phyloP scores from a whole-genome alignment of 2,329 filamentous ascomycete species.

The Dactylellina sp. region DNA sequence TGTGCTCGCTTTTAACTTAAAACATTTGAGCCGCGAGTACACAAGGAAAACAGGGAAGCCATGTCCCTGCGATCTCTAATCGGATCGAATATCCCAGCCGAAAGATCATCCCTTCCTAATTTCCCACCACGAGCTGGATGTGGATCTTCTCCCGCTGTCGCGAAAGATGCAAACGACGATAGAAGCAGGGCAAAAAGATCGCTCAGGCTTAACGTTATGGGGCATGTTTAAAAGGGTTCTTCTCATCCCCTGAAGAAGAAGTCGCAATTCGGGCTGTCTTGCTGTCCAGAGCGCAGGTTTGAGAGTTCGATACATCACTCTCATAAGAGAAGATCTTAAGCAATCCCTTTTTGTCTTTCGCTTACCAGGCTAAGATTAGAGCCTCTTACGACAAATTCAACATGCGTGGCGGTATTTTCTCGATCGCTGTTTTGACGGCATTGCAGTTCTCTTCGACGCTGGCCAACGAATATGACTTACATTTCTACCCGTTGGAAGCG shows the following conservation, averaged over 20 bases:
- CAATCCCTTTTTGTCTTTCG: no score
- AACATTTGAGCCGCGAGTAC: slow-evolving; percentile 33
- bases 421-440: slow-evolving; percentile 36
- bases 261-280: slow-evolving; percentile 8
- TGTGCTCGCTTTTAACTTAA: slow-evolving; percentile 17
- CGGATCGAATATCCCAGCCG: no score
- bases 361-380: no score
- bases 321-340: no score
- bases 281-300: not conserved
- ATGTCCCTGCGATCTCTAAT: slow-evolving; percentile 9
- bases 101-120: slow-evolving; percentile 46
- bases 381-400: not conserved
- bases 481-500: slow-evolving; percentile 44
- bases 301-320: not conserved
- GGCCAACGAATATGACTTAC: slow-evolving; percentile 22
- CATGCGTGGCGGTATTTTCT: slow-evolving; percentile 36
- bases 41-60: slow-evolving; percentile 31
- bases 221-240: slow-evolving; percentile 24
- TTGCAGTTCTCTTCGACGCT: slow-evolving; percentile 27
- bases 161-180: not conserved
- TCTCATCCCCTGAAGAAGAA: slow-evolving; percentile 1
- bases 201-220: slow-evolving; percentile 46
- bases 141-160: slow-evolving; percentile 21
- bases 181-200: slow-evolving; percentile 2
- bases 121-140: slow-evolving; percentile 31